Percentiles rank a stretch among this genome's conserved stretches.
phyloP scores from a whole-genome alignment of 169 alveolate species.

The Cyclospora cayetanensis region DNA sequence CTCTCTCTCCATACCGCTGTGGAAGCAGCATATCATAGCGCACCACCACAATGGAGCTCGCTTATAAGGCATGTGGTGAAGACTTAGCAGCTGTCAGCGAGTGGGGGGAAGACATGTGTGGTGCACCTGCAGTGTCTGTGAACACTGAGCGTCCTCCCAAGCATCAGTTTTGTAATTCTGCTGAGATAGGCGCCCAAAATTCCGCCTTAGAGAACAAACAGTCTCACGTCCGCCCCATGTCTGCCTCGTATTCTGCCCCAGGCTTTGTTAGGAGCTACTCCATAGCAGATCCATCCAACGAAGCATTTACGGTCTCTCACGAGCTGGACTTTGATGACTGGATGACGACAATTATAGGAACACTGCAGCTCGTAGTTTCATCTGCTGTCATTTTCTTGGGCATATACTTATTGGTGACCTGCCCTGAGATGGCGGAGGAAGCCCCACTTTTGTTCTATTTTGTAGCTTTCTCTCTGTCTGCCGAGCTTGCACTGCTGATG shows the following conservation, averaged over 20 bases:
- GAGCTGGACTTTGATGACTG: constrained; percentile 64
- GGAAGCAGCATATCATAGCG: too few relatives aligned
- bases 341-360: constrained; percentile 20
- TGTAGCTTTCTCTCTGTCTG: constrained; percentile 35
- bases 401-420: background rate
- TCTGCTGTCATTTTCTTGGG: constrained; percentile 36
- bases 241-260: background rate
- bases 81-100: too few relatives aligned
- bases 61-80: too few relatives aligned
- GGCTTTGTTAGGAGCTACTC: constrained; percentile 54
- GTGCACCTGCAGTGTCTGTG: too few relatives aligned
- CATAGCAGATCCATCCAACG: constrained; percentile 42
- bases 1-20: too few relatives aligned
- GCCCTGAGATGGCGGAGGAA: constrained; percentile 42
- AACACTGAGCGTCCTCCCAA: too few relatives aligned
- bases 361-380: constrained; percentile 19
- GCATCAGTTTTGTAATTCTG: background rate
- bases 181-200: background rate
- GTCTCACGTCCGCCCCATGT: constrained; percentile 18
- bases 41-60: too few relatives aligned
- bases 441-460: constrained; percentile 55
- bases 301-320: constrained; percentile 65
- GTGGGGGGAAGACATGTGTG: too few relatives aligned
- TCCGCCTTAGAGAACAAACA: background rate
- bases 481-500: constrained; percentile 34